Evolutionary conservation across 2,329 filamentous ascomycete genomes (phyloP), one percentile per base, ranked within the genome.

Genomic region (Sporothrix globosa): DNA sequence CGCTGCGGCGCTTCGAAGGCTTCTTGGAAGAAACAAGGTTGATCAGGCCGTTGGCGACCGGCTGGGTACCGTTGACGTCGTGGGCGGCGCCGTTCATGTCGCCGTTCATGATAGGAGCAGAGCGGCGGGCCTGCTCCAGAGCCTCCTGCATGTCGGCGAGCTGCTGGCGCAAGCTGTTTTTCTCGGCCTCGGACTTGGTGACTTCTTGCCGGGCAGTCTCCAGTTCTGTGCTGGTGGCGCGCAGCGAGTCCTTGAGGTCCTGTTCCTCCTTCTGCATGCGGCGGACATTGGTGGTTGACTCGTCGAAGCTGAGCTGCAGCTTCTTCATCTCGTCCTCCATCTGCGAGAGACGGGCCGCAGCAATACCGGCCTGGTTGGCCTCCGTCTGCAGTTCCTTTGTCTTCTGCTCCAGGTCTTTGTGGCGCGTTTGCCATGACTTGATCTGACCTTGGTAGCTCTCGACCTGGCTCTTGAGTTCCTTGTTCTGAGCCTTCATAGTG

Each of bases 11-110:
- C 85, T 98, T 97, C 54, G 94, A 93, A 19, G 73, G 73, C 83
- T 97, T 97, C 88, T 98, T 98, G 66, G 93, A 95, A 2, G 95
- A 92, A 34, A 99, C 96, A 46, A 99, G 86, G 80, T 98, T 99
- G 86, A 99, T 97, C 73, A 99, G 88, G 54, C 93, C 94, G 77
- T 86, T 91, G 41, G 87, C 83, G 69, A 86, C 84, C 53, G 88
- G 81, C 66, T 82, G 79, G 66, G 81, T 82, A 56, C 78, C 76
- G 27, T 70, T 72, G 66, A 52, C 67, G 10, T 69, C 72, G 67
- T 73, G 17, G 39, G 58, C 70, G 53, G 61, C 56, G 21, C 69
- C 71, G 46, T 69, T 69, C 46, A 53, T 92, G 76, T 93, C 69
- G 70, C 92, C 92, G 76, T 93, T 93, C 69, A 83, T 80, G 69